phyloP scores from a whole-genome alignment of 129 eudicot genomes.

The Helichrysum umbraculigerum region DNA sequence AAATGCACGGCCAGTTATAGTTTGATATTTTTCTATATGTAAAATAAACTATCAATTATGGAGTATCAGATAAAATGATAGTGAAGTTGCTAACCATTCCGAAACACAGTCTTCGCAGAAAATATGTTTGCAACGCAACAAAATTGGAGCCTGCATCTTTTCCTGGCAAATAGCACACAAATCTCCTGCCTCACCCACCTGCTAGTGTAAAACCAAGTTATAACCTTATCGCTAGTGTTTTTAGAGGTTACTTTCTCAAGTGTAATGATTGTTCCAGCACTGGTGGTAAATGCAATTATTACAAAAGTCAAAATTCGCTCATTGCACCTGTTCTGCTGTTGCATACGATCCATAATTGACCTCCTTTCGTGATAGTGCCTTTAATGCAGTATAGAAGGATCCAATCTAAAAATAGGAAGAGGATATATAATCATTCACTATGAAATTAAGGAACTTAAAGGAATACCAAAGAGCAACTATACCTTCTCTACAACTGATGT shows the following conservation, averaged over 20 bases:
- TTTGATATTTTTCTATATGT: not conserved
- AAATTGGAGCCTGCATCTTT: conserved; percentile 77
- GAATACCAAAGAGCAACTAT: not conserved
- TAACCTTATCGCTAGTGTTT: not conserved
- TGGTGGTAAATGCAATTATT: not conserved
- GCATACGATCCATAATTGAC: conserved; percentile 66
- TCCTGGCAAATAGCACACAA: conserved; percentile 90
- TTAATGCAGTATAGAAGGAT: conserved; percentile 55
- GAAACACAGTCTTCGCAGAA: conserved; percentile 88
- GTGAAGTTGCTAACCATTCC: conserved; percentile 54
- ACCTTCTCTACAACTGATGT: conserved; percentile 73
- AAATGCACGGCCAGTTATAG: not conserved
- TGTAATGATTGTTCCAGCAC: not conserved
- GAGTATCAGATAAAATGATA: not conserved
- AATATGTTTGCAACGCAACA: conserved; percentile 72
- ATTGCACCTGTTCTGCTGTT: conserved; percentile 59
- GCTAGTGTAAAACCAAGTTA: conserved; percentile 5
- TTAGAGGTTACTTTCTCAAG: not conserved
- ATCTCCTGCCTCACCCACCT: conserved; percentile 82
- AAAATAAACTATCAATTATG: not conserved
- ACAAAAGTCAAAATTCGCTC: not conserved
- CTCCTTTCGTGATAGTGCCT: conserved; percentile 64
- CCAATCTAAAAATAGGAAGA: conserved; percentile 37
- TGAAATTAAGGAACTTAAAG: not conserved
- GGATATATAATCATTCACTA: not conserved